Conservation (phyloP, 495 filamentous ascomycete genomes). For the Chaetomidium leptoderma region DNA sequence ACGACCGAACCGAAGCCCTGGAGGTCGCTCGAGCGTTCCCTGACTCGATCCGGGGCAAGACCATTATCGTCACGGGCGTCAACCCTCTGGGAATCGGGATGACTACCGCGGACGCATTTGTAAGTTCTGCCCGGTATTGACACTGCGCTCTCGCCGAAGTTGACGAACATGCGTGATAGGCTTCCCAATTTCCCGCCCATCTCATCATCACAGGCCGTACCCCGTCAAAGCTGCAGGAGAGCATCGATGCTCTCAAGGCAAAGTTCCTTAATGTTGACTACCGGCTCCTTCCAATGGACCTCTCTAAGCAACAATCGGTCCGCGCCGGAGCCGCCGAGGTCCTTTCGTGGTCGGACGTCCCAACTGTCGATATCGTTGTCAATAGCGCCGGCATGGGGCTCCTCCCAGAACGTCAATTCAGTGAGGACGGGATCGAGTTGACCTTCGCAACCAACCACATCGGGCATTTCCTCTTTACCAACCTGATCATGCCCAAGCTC, state of each 20-base stretch:
- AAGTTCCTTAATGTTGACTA: not conserved
- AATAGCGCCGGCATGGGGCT: not conserved
- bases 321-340: not conserved
- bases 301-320: not conserved
- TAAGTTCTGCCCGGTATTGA: not conserved
- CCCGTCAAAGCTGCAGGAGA: not conserved
- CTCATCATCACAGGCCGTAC: slow-evolving; percentile 4
- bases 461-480: not conserved
- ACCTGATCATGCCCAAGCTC: not conserved
- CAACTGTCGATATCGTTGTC: not conserved
- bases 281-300: not conserved
- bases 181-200: not conserved
- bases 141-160: not conserved
- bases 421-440: not conserved
- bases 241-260: not conserved
- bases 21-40: not conserved
- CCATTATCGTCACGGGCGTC: not conserved
- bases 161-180: not conserved
- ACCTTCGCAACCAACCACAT: slow-evolving; percentile 3
- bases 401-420: not conserved
- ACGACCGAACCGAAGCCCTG: not conserved
- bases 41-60: not conserved
- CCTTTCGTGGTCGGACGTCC: not conserved
- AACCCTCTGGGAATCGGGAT: not conserved
- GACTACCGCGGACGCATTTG: not conserved